Conservation (phyloP, 2,329 filamentous ascomycete genomes). For the Pezicula neosporulosa region DNA sequence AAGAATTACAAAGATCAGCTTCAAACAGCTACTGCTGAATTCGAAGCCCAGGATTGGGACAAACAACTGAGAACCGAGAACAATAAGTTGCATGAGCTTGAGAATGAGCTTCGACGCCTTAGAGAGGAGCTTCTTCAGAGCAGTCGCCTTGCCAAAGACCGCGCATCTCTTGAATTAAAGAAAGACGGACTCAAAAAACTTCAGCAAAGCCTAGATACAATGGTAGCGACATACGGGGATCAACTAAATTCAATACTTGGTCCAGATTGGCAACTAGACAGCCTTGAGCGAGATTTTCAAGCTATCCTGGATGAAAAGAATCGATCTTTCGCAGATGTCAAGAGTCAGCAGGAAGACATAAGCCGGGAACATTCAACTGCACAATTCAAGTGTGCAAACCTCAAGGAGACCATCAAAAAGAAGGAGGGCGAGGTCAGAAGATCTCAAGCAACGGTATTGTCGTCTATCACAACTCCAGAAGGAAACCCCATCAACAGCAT, state of each 20-base stretch:
- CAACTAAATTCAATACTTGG: slow-evolving; percentile 66
- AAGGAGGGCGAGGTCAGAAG: slow-evolving; percentile 59
- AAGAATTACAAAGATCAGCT: slow-evolving; percentile 65
- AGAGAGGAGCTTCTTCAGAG: slow-evolving; percentile 80
- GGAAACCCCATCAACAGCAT: slow-evolving; percentile 39
- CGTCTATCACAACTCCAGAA: slow-evolving; percentile 40
- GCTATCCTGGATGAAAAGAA: slow-evolving; percentile 54
- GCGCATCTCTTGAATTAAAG: slow-evolving; percentile 78
- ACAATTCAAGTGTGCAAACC: slow-evolving; percentile 67
- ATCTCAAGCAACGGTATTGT: slow-evolving; percentile 54
- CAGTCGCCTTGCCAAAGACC: slow-evolving; percentile 75
- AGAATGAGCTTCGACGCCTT: slow-evolving; percentile 69
- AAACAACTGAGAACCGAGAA: slow-evolving; percentile 65
- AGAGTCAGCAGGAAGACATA: slow-evolving; percentile 66
- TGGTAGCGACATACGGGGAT: slow-evolving; percentile 70
- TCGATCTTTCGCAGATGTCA: slow-evolving; percentile 57
- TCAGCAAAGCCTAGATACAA: slow-evolving; percentile 71
- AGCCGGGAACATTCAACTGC: slow-evolving; percentile 73
- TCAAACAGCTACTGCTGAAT: slow-evolving; percentile 57
- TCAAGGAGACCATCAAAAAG: slow-evolving; percentile 60
- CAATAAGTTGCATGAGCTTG: slow-evolving; percentile 61
- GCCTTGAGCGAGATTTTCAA: slow-evolving; percentile 70
- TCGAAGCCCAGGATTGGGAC: slow-evolving; percentile 66
- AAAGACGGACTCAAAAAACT: slow-evolving; percentile 76
- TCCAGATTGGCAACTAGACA: slow-evolving; percentile 63